Percentiles rank a stretch among this genome's conserved stretches.
Conservation (phyloP, 2,329 filamentous ascomycete genomes). For the Eurotiales sp. region DNA sequence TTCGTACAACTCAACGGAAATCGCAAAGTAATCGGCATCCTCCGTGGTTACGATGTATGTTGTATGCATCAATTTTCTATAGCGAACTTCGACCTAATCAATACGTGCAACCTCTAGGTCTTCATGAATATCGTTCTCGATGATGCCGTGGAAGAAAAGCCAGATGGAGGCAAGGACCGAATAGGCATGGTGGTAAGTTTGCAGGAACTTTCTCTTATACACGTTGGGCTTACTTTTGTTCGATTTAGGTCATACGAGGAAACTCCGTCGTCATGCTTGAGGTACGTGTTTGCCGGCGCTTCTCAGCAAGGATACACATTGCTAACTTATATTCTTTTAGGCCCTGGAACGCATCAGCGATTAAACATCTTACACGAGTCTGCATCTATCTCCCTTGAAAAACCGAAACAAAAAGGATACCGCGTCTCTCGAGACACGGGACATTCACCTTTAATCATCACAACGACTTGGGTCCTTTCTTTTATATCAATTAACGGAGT, state of each 20-base stretch:
- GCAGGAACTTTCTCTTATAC: neutral
- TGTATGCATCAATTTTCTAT: neutral
- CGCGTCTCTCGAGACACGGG: neutral
- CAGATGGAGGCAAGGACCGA: conserved; percentile 81
- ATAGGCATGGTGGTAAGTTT: conserved; percentile 87
- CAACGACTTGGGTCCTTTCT: conserved; percentile 3
- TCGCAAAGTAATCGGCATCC: conserved; percentile 90
- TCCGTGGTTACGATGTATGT: conserved; percentile 92
- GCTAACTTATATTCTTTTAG: conserved; percentile 16
- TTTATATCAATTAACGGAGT: conserved; percentile 11
- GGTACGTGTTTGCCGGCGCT: too few relatives aligned
- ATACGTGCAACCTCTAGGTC: conserved; percentile 55
- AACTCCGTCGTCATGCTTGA: conserved; percentile 99
- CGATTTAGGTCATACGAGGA: conserved; percentile 81
- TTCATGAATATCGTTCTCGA: conserved; percentile 98
- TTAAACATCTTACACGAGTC: too few relatives aligned
- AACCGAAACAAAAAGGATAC: neutral
- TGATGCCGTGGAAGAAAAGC: conserved; percentile 92
- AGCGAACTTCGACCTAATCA: neutral
- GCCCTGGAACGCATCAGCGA: conserved; percentile 43
- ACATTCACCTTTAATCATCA: neutral
- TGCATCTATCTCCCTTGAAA: neutral
- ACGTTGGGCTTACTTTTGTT: neutral
- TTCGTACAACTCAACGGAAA: conserved; percentile 98
- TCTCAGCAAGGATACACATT: too few relatives aligned